These are phyloP conservation scores for Bauhinia variegata DNA, from an alignment of 306 rosid species.

Conservation along the genomic window DNA sequence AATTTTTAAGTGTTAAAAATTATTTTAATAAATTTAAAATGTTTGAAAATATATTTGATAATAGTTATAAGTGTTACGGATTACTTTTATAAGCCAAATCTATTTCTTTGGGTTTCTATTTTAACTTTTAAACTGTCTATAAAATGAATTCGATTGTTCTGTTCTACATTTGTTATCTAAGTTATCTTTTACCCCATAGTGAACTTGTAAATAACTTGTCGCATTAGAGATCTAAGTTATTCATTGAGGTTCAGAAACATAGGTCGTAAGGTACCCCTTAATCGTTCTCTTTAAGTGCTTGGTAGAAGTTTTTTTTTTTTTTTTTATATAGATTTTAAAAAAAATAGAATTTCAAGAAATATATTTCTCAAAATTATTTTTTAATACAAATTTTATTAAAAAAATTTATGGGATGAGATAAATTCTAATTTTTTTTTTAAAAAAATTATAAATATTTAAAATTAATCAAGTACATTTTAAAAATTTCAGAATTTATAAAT, in stretches of 20 bases:
- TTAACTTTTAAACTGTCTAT: slow-evolving; percentile 8
- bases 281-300: too few relatives aligned
- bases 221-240: neutral
- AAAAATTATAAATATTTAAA: too few relatives aligned
- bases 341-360: neutral
- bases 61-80: too few relatives aligned
- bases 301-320: too few relatives aligned
- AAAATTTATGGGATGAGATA: too few relatives aligned
- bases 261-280: neutral
- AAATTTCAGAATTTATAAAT: too few relatives aligned
- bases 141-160: slow-evolving; percentile 22
- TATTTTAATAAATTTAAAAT: too few relatives aligned
- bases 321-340: too few relatives aligned
- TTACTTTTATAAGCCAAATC: slow-evolving; percentile 15
- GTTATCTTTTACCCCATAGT: slow-evolving; percentile 2
- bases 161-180: slow-evolving; percentile 10
- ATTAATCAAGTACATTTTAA: too few relatives aligned
- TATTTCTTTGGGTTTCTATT: slow-evolving; percentile 15
- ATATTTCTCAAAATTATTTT: neutral
- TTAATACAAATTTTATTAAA: neutral
- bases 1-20: too few relatives aligned
- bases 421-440: too few relatives aligned
- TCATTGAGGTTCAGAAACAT: neutral
- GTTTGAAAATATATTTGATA: too few relatives aligned
- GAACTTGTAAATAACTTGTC: neutral